Evolutionary conservation across 2,329 filamentous ascomycete genomes (phyloP).

Genomic region (Monosporascus sp.): DNA sequence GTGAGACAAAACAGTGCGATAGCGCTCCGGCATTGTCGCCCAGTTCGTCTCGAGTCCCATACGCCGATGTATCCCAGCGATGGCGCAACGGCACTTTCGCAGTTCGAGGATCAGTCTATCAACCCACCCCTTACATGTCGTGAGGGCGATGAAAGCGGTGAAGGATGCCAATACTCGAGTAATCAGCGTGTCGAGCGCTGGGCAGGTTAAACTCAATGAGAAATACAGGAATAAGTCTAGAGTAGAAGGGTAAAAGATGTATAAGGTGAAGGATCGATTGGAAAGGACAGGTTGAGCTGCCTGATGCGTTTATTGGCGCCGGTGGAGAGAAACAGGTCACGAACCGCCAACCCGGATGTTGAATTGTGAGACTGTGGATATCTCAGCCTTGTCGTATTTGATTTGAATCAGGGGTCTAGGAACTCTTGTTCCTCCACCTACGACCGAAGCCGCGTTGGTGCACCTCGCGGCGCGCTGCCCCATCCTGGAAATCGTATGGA

Average conservation of each 20-base stretch:
- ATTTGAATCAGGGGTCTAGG: slow-evolving; percentile 9
- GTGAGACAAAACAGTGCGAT: slow-evolving; percentile 23
- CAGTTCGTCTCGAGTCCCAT: slow-evolving; percentile 13
- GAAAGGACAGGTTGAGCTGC: slow-evolving; percentile 34
- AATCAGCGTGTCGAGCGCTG: slow-evolving; percentile 23
- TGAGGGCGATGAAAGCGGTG: neutral
- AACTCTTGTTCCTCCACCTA: slow-evolving; percentile 28
- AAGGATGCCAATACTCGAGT: slow-evolving; percentile 14
- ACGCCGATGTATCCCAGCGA: slow-evolving; percentile 24
- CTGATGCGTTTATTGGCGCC: slow-evolving; percentile 1
- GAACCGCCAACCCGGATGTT: slow-evolving; percentile 10
- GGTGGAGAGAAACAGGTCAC: slow-evolving; percentile 1
- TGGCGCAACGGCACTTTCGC: slow-evolving; percentile 35
- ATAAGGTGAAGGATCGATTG: neutral
- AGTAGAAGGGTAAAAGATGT: slow-evolving; percentile 6
- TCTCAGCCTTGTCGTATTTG: neutral
- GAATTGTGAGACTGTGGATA: slow-evolving; percentile 17
- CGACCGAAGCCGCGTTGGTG: slow-evolving; percentile 53
- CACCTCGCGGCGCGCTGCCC: slow-evolving; percentile 53
- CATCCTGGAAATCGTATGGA: slow-evolving; percentile 48
- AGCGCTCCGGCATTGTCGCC: slow-evolving; percentile 36
- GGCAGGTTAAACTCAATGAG: slow-evolving; percentile 15
- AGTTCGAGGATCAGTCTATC: slow-evolving; percentile 16
- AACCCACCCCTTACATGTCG: slow-evolving; percentile 2
- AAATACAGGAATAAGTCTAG: slow-evolving; percentile 4